Percentiles rank a stretch among this genome's conserved stretches.
These are phyloP conservation scores for Ilyonectria mors-panacis DNA, from an alignment of 2,329 filamentous ascomycete genomes.

Conservation along the genomic window DNA sequence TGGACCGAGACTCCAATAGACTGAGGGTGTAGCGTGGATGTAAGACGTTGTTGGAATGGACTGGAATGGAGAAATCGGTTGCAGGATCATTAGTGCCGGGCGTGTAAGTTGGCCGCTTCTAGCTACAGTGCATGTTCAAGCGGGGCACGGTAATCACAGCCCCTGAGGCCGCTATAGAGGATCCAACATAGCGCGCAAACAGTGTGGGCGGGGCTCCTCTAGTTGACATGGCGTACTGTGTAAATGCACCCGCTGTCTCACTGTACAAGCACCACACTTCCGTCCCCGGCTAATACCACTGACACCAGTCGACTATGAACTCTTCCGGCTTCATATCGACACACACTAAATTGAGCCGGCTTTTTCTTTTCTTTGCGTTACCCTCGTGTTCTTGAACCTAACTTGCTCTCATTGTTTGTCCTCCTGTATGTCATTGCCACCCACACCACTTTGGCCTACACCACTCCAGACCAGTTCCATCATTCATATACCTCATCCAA, in stretches of 20 bases:
- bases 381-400: background rate
- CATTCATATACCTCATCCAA: background rate
- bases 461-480: background rate
- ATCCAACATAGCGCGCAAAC: background rate
- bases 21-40: background rate
- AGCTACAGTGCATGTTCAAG: background rate
- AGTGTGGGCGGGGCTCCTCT: background rate
- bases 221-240: background rate
- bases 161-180: background rate
- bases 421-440: background rate
- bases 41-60: background rate
- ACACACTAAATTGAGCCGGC: too few species aligned
- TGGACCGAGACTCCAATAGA: background rate
- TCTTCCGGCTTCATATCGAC: background rate
- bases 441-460: background rate
- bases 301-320: background rate
- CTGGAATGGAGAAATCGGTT: background rate
- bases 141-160: background rate
- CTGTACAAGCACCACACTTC: constrained; percentile 8
- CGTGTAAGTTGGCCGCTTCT: constrained; percentile 1
- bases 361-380: background rate
- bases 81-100: background rate
- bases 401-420: background rate
- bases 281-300: background rate
- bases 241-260: background rate